These are phyloP conservation scores for Pythium insidiosum DNA, from an alignment of 352 stramenopile genomes.

Conservation along the genomic window DNA sequence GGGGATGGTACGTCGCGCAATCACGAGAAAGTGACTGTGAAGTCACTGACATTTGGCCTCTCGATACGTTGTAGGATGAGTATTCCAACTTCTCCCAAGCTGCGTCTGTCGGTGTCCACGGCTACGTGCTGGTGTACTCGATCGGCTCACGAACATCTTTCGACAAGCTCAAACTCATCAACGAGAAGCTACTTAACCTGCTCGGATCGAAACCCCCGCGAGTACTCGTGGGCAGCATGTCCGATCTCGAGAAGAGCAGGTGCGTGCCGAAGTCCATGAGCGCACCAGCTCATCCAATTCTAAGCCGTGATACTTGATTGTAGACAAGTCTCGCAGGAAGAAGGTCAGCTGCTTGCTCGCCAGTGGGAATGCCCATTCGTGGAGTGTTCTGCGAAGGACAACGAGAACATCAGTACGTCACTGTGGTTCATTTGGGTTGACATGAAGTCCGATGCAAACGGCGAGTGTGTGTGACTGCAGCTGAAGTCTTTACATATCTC, in stretches of 20 bases:
- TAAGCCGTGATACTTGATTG: neutral
- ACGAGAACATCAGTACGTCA: constrained; percentile 85
- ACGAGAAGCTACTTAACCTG: constrained; percentile 92
- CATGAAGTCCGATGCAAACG: neutral
- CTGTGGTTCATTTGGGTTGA: neutral
- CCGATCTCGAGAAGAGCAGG: constrained; percentile 89
- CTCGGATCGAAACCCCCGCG: constrained; percentile 89
- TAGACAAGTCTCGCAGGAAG: constrained; percentile 74
- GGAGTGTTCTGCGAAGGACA: constrained; percentile 92
- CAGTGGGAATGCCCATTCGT: constrained; percentile 92
- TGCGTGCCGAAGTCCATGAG: no score
- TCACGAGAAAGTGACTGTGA: neutral
- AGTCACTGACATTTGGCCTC: constrained; percentile 1
- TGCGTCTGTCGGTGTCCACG: constrained; percentile 92
- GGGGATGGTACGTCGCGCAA: constrained; percentile 71
- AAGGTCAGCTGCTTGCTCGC: constrained; percentile 85
- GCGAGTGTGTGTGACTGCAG: constrained; percentile 18
- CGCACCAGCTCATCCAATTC: no score
- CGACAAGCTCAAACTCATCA: constrained; percentile 93
- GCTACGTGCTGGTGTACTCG: constrained; percentile 94
- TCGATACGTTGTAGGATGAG: constrained; percentile 71
- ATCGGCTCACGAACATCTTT: constrained; percentile 91
- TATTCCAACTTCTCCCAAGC: constrained; percentile 95
- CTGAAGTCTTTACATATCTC: constrained; percentile 87
- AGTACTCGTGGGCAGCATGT: constrained; percentile 94